A percentile compares a stretch with the other conserved stretches of the same genome.
Conservation (phyloP, 225 moss, liverwort and hornwort genomes). For the Bryoerythrophyllum caledonicum region DNA sequence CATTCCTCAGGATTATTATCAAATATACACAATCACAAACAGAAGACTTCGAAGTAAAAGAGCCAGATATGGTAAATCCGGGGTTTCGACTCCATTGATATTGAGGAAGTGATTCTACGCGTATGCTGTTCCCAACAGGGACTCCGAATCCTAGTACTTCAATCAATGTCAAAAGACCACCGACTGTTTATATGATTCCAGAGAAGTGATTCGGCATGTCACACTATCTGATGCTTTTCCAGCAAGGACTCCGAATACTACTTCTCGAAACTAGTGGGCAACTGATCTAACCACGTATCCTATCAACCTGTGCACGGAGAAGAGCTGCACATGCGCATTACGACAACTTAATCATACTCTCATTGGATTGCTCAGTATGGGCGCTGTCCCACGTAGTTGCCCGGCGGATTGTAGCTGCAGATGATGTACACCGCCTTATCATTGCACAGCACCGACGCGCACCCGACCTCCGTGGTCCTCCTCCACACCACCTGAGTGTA, state of each 20-base stretch:
- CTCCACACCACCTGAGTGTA: slow-evolving; percentile 77
- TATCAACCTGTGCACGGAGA: no score
- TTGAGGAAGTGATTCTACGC: no score
- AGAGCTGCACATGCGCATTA: no score
- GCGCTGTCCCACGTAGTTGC: slow-evolving; percentile 37
- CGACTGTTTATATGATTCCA: not conserved
- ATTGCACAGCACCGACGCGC: slow-evolving; percentile 47
- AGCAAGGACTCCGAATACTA: slow-evolving; percentile 1
- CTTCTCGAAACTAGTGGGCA: not conserved
- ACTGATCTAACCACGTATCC: not conserved
- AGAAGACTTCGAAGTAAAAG: not conserved
- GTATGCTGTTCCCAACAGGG: no score
- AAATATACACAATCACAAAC: no score
- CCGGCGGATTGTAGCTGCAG: slow-evolving; percentile 65
- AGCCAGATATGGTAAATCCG: no score
- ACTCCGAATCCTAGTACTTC: no score
- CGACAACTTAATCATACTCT: not conserved
- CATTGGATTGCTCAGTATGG: slow-evolving; percentile 25
- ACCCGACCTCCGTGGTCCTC: slow-evolving; percentile 43
- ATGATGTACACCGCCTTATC: slow-evolving; percentile 46
- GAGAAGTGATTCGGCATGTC: slow-evolving; percentile 8
- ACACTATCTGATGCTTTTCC: not conserved
- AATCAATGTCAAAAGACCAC: no score
- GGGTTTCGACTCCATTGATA: no score
- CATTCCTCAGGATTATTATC: no score